Conservation (phyloP, 345 rosid species). For the Boechera retrofracta region DNA sequence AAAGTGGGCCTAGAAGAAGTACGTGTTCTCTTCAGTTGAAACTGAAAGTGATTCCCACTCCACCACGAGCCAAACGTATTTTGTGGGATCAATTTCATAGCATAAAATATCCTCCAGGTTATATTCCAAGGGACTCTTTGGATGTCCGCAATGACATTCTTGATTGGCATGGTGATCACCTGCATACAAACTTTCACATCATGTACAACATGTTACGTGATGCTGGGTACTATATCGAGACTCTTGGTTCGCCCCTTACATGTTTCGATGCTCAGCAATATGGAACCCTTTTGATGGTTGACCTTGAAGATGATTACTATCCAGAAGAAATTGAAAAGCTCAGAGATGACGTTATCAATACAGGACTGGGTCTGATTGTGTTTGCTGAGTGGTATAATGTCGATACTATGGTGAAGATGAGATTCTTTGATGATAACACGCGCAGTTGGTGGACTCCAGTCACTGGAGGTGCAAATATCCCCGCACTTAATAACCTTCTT, state of each 20-base stretch:
- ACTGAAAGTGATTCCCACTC: conserved; percentile 86
- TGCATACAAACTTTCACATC: conserved; percentile 92
- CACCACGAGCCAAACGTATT: conserved; percentile 82
- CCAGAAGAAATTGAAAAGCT: conserved; percentile 91
- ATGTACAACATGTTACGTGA: conserved; percentile 95
- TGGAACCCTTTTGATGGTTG: conserved; percentile 95
- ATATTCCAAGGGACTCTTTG: conserved; percentile 97
- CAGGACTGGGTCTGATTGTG: conserved; percentile 85
- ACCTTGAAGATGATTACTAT: conserved; percentile 95
- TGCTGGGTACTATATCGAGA: conserved; percentile 91
- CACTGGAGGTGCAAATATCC: conserved; percentile 97
- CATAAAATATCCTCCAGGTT: conserved; percentile 98
- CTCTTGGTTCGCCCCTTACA: conserved; percentile 96
- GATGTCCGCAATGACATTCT: conserved; percentile 98
- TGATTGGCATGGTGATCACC: conserved; percentile 99
- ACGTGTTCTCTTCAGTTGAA: conserved; percentile 82
- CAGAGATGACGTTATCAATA: conserved; percentile 74
- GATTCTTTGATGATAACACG: conserved; percentile 97
- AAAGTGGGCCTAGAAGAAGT: conserved; percentile 63
- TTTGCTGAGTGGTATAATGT: conserved; percentile 99
- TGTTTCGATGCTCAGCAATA: conserved; percentile 93
- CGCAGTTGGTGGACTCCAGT: conserved; percentile 99
- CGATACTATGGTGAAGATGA: conserved; percentile 98
- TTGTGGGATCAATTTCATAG: conserved; percentile 99
- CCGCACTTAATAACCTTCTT: conserved; percentile 89